Evolutionary conservation across 441 rosid genomes (phyloP), one percentile per base, ranked within the genome.

Genomic region (Corymbia calophylla): DNA sequence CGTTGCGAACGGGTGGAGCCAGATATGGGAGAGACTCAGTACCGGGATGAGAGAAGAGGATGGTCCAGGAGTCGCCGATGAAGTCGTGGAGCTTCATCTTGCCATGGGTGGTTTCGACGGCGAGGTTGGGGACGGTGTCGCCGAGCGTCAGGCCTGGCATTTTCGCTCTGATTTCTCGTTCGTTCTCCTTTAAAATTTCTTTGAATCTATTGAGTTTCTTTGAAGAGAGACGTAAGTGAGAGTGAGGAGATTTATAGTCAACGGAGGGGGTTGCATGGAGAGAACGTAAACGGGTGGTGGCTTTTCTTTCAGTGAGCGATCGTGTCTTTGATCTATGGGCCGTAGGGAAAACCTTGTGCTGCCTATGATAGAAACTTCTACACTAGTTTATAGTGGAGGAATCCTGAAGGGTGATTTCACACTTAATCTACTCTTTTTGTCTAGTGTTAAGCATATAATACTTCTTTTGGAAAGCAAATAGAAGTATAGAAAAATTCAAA

Each of bases 41-140:
- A 93, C 97, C 96, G 7, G 99, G 97, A 86, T 96, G 99, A 39
- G 98, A 97, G 94, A 96, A 98, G 91, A 96, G 94, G 91, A 96
- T 91, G 91, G 98, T 94, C 98, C 96, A 96, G 73, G 89, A 81
- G 92, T 93, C 55, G n/a, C 88, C 88, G 7, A 96, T 87, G 93
- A 88, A 95, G 92, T 95, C 97, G 91, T 98, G 95, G 60, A 98
- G 96, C 93, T 92, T 95, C 94, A 95, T 86, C 86, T 90, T 93
- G 87, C 95, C 95, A n/a, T 92, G 96, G 56, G 98, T 96, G 88
- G 96, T 96, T 88, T 94, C 93, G 16, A 96, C 96, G 87, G 93
- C 89, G 19, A 94, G 95, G 90, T 95, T 93, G 54, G 97, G 97
- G 56, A 96, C 90, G 9, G 94, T 94, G 91, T 96, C 98, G 90